Base-by-base conservation (phyloP, 345 rosid genomes). In the Brassica cretica region DNA sequence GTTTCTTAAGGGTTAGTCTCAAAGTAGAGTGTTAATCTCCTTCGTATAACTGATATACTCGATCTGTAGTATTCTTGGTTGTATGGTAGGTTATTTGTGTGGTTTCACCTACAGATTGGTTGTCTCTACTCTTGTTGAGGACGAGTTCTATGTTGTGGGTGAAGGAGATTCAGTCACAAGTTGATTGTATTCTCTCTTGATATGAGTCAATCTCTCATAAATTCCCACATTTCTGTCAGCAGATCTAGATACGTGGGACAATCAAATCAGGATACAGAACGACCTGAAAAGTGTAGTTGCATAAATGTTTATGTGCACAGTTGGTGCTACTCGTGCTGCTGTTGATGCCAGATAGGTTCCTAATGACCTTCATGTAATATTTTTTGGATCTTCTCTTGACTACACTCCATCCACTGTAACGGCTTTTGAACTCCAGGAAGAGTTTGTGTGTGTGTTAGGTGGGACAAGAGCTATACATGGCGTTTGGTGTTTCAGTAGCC, bases 261-360 rank as follows among this genome's bases (percentile, higher is more conserved):
- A 66, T 83, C 93, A 67, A 84, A 92, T 58, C 94, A 90, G 83
- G 93, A 91, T 74, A 82, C 91, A 29, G 99, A 91, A 60, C 93
- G 90, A 25, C 99, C 99, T 83, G 99, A 95, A 49, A 41, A n/a
- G 18, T 15, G 15, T 49, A 49, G 5, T 60, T 14, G 37, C 29
- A 27, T 27, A 27, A 27, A 27, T 27, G 11, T 27, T 61, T 29
- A 63, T 66, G 73, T 74, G 58, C 71, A 59, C 76, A 95, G 99
- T 95, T 82, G 99, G 99, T 78, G 99, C 99, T 68, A 95, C 99
- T 6, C 98, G 99, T 71, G 99, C 99, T 81, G 98, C 96, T 69
- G 98, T 95, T 66, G 99, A 95, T 85, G 97, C 99, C 12, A 98
- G 97, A 80, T 96, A 84, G 83, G 98, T 90, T 83, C 89, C 96